Evolutionary conservation across 2,329 filamentous ascomycete species (phyloP).

Genomic region (Hypoxylon sp.): DNA sequence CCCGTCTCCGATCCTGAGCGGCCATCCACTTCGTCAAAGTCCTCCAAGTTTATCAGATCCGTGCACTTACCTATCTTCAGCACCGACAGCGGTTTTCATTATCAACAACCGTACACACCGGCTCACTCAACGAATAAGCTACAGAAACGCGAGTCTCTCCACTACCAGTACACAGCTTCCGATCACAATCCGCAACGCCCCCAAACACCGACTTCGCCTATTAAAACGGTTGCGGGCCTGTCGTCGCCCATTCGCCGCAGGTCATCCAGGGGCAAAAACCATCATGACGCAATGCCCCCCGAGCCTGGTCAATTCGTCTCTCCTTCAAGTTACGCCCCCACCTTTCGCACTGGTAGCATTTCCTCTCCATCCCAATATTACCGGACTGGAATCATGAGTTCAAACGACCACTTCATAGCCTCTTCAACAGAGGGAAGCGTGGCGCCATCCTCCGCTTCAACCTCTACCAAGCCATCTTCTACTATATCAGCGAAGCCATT

Average conservation of each 20-base stretch:
- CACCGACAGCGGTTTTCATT: constrained; percentile 35
- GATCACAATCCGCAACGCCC: constrained; percentile 32
- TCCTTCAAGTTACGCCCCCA: constrained; percentile 52
- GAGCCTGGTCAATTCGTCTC: constrained; percentile 38
- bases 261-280: constrained; percentile 42
- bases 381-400: constrained; percentile 64
- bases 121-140: constrained; percentile 31
- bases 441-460: constrained; percentile 52
- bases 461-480: constrained; percentile 46
- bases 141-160: constrained; percentile 45
- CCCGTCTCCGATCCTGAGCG: constrained; percentile 35
- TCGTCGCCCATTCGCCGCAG: constrained; percentile 37
- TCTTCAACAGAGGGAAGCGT: constrained; percentile 61
- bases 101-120: constrained; percentile 18
- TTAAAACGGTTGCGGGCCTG: constrained; percentile 25
- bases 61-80: constrained; percentile 38
- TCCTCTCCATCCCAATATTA: constrained; percentile 57
- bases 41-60: constrained; percentile 42
- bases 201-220: constrained; percentile 34
- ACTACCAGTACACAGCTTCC: constrained; percentile 38
- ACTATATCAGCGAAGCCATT: constrained; percentile 66
- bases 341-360: constrained; percentile 62
- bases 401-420: constrained; percentile 61
- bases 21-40: constrained; percentile 41
- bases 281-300: constrained; percentile 47